These are phyloP conservation scores for Aurifilum marmelostoma DNA, from an alignment of 2,329 filamentous ascomycete species.

Conservation along the genomic window DNA sequence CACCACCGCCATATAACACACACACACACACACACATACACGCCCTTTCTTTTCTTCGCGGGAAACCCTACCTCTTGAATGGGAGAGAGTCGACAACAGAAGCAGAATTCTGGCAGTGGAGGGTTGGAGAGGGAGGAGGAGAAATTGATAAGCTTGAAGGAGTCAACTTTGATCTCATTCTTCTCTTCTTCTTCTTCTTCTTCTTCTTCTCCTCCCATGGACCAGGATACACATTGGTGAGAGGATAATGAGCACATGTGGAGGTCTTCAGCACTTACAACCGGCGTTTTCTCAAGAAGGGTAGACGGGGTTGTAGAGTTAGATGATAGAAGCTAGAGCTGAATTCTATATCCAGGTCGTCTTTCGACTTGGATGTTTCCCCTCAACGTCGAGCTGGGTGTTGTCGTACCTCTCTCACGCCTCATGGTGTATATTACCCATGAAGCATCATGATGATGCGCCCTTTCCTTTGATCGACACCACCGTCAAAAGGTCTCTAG, in stretches of 20 bases:
- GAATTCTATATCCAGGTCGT: conserved; percentile 18
- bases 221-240: not conserved
- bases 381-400: conserved; percentile 10
- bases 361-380: conserved; percentile 3
- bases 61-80: not conserved
- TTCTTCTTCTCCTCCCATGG: not conserved
- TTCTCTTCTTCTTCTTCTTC: conserved; percentile 6
- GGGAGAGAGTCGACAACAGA: not conserved
- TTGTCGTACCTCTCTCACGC: too few relatives aligned
- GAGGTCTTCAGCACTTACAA: conserved; percentile 8
- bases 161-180: too few relatives aligned
- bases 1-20: not conserved
- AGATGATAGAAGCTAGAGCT: conserved; percentile 27
- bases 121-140: not conserved
- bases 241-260: conserved; percentile 5
- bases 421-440: too few relatives aligned
- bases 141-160: conserved; percentile 10
- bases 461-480: too few relatives aligned
- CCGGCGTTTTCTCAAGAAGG: conserved; percentile 18
- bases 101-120: not conserved
- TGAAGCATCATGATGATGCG: too few relatives aligned
- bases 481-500: too few relatives aligned
- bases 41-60: not conserved
- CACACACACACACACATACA: not conserved
- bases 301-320: conserved; percentile 11